phyloP scores from a whole-genome alignment of 1,139 yeast species.

The Hyphopichia fennica region DNA sequence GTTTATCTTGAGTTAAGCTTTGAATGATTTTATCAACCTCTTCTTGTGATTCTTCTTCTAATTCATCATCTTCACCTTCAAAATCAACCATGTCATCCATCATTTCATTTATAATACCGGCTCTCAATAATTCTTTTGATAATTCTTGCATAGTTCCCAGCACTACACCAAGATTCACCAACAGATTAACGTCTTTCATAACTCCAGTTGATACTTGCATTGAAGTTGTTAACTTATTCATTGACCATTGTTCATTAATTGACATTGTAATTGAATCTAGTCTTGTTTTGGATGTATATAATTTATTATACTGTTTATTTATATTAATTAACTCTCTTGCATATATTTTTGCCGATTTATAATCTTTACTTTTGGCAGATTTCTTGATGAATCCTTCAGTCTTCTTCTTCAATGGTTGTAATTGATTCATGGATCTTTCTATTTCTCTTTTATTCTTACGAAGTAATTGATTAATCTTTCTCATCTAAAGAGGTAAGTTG shows the following conservation, averaged over 20 bases:
- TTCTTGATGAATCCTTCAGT: constrained; percentile 74
- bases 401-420: constrained; percentile 64
- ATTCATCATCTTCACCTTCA: constrained; percentile 61
- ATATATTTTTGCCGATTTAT: constrained; percentile 70
- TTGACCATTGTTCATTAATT: constrained; percentile 87
- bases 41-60: constrained; percentile 69
- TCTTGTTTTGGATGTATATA: constrained; percentile 81
- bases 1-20: constrained; percentile 44
- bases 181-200: constrained; percentile 84
- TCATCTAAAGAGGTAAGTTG: constrained; percentile 43
- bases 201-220: constrained; percentile 77
- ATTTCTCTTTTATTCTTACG: constrained; percentile 84
- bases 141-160: constrained; percentile 84
- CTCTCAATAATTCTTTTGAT: constrained; percentile 82
- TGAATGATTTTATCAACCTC: constrained; percentile 56
- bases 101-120: constrained; percentile 96
- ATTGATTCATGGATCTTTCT: constrained; percentile 71
- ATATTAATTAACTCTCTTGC: constrained; percentile 81
- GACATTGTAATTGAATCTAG: constrained; percentile 85
- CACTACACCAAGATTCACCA: constrained; percentile 78
- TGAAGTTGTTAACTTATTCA: constrained; percentile 79
- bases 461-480: constrained; percentile 77
- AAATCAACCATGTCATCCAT: constrained; percentile 84
- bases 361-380: constrained; percentile 77
- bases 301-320: constrained; percentile 70